Evolutionary conservation across 2,329 filamentous ascomycete genomes (phyloP).

Genomic region (Colletotrichum lupini): DNA sequence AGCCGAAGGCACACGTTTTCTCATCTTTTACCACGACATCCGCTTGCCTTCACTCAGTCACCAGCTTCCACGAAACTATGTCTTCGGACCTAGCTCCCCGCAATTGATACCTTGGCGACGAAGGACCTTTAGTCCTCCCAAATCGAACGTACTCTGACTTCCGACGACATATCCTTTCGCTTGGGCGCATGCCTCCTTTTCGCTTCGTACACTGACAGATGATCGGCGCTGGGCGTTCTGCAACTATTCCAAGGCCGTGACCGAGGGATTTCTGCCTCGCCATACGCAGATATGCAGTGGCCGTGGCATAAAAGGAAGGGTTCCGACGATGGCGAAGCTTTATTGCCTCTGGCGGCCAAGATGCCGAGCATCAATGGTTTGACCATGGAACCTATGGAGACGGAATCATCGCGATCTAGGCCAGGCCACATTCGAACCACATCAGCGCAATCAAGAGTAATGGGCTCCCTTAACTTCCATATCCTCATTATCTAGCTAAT

Average conservation of each 20-base stretch:
- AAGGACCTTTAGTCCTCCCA: constrained; percentile 19
- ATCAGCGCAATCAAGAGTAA: constrained; percentile 67
- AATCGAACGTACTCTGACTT: constrained; percentile 2
- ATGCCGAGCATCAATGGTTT: constrained; percentile 46
- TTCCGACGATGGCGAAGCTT: constrained; percentile 44
- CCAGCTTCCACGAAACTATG: constrained; percentile 30
- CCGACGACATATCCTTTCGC: constrained; percentile 18
- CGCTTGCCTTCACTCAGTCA: background rate
- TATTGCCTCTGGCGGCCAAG: constrained; percentile 47
- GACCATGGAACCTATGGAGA: constrained; percentile 40
- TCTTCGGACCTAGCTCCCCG: constrained; percentile 16
- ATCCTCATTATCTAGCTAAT: background rate
- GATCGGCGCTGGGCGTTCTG: constrained; percentile 20
- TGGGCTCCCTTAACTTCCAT: constrained; percentile 33
- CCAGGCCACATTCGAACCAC: constrained; percentile 59
- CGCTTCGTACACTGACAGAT: constrained; percentile 26
- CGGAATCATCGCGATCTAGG: constrained; percentile 47
- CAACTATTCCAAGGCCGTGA: constrained; percentile 32
- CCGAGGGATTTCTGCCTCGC: constrained; percentile 23
- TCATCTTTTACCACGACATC: constrained; percentile 27
- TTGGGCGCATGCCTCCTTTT: constrained; percentile 34
- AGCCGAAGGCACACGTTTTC: constrained; percentile 34
- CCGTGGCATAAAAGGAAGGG: constrained; percentile 47
- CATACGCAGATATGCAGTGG: constrained; percentile 47
- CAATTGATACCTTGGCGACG: constrained; percentile 29